A percentile compares a stretch with the other conserved stretches of the same genome.
These are phyloP conservation scores for Triglochin maritima DNA, from an alignment of 106 monocot genomes.

Conservation along the genomic window DNA sequence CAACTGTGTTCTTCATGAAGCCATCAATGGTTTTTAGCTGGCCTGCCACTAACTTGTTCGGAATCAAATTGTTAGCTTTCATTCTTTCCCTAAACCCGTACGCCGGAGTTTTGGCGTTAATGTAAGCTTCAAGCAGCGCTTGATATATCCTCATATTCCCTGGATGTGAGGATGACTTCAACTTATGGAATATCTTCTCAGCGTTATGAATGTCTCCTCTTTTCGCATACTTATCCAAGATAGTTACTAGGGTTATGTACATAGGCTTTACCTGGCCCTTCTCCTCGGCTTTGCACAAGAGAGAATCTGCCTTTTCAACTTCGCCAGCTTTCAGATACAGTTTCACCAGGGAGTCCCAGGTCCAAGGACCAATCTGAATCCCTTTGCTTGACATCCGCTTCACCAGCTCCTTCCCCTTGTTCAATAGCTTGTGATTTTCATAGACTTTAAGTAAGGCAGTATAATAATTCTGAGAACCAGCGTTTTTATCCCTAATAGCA, in stretches of 20 bases:
- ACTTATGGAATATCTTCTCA: constrained; percentile 55
- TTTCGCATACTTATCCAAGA: constrained; percentile 45
- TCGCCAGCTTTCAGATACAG: constrained; percentile 54
- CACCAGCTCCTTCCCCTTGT: constrained; percentile 57
- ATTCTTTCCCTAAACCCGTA: constrained; percentile 82
- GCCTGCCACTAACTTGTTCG: constrained; percentile 29
- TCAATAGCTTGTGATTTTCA: constrained; percentile 49
- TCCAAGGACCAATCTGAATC: constrained; percentile 34
- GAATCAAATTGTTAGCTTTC: constrained; percentile 50
- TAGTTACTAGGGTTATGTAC: constrained; percentile 29
- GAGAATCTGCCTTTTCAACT: constrained; percentile 56
- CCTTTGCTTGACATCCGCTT: constrained; percentile 52
- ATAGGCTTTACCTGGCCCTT: constrained; percentile 30
- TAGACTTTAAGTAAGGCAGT: constrained; percentile 57
- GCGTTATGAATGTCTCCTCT: constrained; percentile 58
- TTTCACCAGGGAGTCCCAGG: constrained; percentile 63
- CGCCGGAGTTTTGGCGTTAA: constrained; percentile 41
- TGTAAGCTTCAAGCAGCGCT: constrained; percentile 41
- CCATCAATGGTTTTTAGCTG: constrained; percentile 31
- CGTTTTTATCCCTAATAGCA: constrained; percentile 27
- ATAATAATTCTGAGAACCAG: constrained; percentile 41
- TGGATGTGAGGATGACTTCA: constrained; percentile 30
- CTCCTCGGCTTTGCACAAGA: constrained; percentile 38
- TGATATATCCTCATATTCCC: constrained; percentile 29
- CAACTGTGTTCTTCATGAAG: constrained; percentile 37